Evolutionary conservation across 148 eudicot species (phyloP).

Genomic region (Spergularia marina): DNA sequence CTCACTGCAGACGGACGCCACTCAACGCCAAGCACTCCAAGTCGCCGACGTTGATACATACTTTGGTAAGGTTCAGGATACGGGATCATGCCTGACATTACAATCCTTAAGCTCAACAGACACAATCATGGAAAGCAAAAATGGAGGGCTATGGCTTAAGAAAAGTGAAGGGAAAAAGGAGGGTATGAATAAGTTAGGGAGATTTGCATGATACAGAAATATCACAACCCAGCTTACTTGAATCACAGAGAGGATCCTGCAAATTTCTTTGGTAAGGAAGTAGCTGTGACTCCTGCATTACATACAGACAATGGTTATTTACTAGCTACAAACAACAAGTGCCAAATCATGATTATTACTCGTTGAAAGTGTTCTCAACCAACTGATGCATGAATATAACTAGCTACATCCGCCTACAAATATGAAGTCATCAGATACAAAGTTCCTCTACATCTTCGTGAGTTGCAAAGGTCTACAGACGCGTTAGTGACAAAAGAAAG

Average conservation of each 20-base stretch:
- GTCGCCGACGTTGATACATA: constrained; percentile 76
- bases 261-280: constrained; percentile 68
- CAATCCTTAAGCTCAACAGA: constrained; percentile 9
- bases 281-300: constrained; percentile 89
- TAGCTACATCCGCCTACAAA: not conserved
- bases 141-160: not conserved
- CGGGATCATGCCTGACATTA: constrained; percentile 76
- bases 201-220: constrained; percentile 12
- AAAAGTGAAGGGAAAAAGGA: not conserved
- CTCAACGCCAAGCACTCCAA: constrained; percentile 78
- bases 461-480: no score
- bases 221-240: constrained; percentile 47
- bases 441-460: not conserved
- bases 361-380: not conserved
- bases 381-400: not conserved
- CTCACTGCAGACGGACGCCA: constrained; percentile 78
- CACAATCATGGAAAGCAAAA: not conserved
- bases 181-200: constrained; percentile 3
- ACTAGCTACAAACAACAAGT: not conserved
- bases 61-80: constrained; percentile 95
- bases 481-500: not conserved
- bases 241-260: constrained; percentile 87
- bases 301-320: not conserved
- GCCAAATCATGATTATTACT: not conserved
- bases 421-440: not conserved